Evolutionary conservation across 306 rosid genomes (phyloP).

Genomic region (Hippophae rhamnoides): DNA sequence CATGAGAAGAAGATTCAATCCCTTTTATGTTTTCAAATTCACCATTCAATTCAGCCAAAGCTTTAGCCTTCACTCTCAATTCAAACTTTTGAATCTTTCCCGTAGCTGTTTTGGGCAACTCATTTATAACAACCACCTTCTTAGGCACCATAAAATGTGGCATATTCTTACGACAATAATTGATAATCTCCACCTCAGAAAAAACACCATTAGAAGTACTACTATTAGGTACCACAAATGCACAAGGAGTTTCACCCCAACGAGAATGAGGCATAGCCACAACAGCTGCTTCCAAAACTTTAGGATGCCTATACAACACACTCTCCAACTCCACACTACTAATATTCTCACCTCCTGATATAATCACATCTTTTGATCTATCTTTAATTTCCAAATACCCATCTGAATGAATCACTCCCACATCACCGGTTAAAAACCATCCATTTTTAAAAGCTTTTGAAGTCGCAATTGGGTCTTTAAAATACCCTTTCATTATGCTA

Average conservation of each 20-base stretch:
- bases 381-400: conserved; percentile 90
- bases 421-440: conserved; percentile 82
- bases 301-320: conserved; percentile 53
- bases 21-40: background rate
- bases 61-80: conserved; percentile 23
- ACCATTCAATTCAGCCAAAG: conserved; percentile 8
- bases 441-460: conserved; percentile 47
- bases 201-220: background rate
- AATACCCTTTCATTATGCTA: conserved; percentile 80
- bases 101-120: conserved; percentile 33
- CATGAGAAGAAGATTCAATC: too few relatives aligned
- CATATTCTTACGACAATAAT: conserved; percentile 26
- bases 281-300: conserved; percentile 69
- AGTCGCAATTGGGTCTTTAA: conserved; percentile 42
- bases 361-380: conserved; percentile 79
- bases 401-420: conserved; percentile 68
- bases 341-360: conserved; percentile 87
- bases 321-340: conserved; percentile 74
- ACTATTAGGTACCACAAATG: conserved; percentile 39
- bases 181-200: conserved; percentile 26
- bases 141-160: conserved; percentile 40
- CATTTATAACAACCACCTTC: conserved; percentile 30
- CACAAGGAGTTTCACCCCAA: conserved; percentile 97
- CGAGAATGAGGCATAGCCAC: conserved; percentile 84
- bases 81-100: conserved; percentile 33